Evolutionary conservation across 805 yeast genomes (phyloP), one percentile per base, ranked within the genome.

Genomic region (Sugiyamaella qingdaonensis): DNA sequence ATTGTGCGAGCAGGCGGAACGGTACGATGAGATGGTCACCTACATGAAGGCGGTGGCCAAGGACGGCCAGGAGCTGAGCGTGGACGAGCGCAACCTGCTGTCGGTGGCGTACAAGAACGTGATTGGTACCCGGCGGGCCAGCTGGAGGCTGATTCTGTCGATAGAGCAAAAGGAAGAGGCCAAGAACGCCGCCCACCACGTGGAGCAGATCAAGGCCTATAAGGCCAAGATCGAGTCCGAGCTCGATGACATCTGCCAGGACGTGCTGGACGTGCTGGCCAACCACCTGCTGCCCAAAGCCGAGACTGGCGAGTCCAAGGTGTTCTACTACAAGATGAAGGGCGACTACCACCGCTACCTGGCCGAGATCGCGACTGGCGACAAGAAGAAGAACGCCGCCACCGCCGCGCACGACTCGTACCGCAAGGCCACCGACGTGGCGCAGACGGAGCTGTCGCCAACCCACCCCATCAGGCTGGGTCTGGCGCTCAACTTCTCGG

Each of bases 21-120:
- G 99, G 78, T 94, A 94, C 75, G 99, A 94, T 79, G 99, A 94
- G 78, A 94, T 94, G 99, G 99, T 94, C 68, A 95, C 88, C 75
- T 90, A 88, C 79, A 94, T 92, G 98, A 94, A 92, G 78, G 88
- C 89, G 57, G 97, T 58, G 92, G 96, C 67, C 88, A 89, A 66
- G 58, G 60, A 64, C 60, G 74, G 73, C 54, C 58, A 65, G 76
- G 99, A 94, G 75, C 79, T 92, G 66, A 85, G 96, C 44, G 97
- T 94, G 60, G 99, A 92, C 79, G 99, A 92, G 79, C 92, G 99
- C 75, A 92, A 92, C 77, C 81, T 92, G 64, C 82, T 92, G 66
- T 88, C 97, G 27, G 99, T 92, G 64, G 99, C 99, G 59, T 92
- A 94, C 83, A 92, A 92, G 78, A 92, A 92, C 69, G 99, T 94